Base-by-base conservation (phyloP, 1,284 basidiomycete species). In the Bjerkandera adusta region DNA sequence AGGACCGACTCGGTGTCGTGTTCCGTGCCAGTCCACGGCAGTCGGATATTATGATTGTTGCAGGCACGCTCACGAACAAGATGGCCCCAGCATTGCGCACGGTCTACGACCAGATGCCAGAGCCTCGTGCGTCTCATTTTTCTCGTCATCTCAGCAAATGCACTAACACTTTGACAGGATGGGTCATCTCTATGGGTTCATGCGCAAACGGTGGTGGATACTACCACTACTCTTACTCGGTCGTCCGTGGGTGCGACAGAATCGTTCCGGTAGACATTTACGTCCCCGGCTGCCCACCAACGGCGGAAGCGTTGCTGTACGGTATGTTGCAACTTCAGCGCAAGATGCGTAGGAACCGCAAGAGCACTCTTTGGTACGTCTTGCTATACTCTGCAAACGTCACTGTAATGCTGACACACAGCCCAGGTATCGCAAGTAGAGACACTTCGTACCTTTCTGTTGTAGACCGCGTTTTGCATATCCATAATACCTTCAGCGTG, bases 111-210 rank as follows among this genome's bases (percentile, higher is more conserved):
- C 93, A 97, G 69, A 96, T 97, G 92, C 93, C 93, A 21, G 91
- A 94, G 61, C 92, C 92, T 55, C 80, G 90, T 86, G 66, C 27
- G 74, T n/a, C n/a, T n/a, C n/a, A n/a, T n/a, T 71, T 34, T 61
- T 52, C 48, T 43, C 37, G 32, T 35, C n/a, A n/a, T n/a, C n/a
- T n/a, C n/a, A n/a, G n/a, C n/a, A n/a, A n/a, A n/a, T n/a, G n/a
- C n/a, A n/a, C n/a, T n/a, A n/a, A n/a, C n/a, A n/a, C 65, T 20
- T n/a, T n/a, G n/a, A 57, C 21, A 82, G 86, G 91, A 60, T 99
- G 96, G 96, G 97, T 99, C 48, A 92, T 99, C 63, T 97, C 93
- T 22, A 99, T 99, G 97, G 97, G 97, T 41, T 97, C 93, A 11
- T 99, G 97, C 65, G 97, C 97, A 18, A 99, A 99, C 68, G 96